Percentiles rank a stretch among this genome's conserved stretches.
phyloP scores from a whole-genome alignment of 805 yeast genomes.

The Candida ortonii region DNA sequence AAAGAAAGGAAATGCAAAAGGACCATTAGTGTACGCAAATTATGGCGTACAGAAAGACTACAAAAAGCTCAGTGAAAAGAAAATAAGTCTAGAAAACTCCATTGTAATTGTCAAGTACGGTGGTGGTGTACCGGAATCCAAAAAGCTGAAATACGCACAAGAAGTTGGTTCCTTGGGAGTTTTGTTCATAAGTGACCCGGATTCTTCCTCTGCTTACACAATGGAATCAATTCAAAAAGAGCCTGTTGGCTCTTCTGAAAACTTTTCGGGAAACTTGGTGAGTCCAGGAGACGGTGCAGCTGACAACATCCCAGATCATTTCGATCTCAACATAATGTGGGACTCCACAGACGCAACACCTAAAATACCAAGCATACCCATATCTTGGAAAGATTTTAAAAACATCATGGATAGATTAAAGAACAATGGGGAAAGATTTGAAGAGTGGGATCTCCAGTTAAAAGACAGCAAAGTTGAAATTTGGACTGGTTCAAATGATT shows the following conservation, averaged over 20 bases:
- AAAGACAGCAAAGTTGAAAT: conserved; percentile 31
- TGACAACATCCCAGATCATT: conserved; percentile 33
- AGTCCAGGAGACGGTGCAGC: conserved; percentile 68
- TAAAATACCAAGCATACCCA: conserved; percentile 71
- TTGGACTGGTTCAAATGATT: conserved; percentile 43
- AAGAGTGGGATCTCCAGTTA: conserved; percentile 35
- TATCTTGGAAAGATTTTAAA: conserved; percentile 69
- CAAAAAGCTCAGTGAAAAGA: conserved; percentile 33
- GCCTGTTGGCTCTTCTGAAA: conserved; percentile 54
- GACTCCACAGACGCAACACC: conserved; percentile 54
- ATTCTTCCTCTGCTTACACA: conserved; percentile 26
- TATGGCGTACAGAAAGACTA: conserved; percentile 63
- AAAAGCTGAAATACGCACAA: conserved; percentile 55
- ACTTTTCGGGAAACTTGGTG: conserved; percentile 72
- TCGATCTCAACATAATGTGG: conserved; percentile 39
- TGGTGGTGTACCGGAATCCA: conserved; percentile 45
- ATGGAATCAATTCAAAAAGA: conserved; percentile 50
- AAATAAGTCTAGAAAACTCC: conserved; percentile 43
- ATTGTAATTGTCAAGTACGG: conserved; percentile 65
- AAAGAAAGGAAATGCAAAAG: conserved; percentile 52
- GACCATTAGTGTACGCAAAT: conserved; percentile 59
- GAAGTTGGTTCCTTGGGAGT: conserved; percentile 59
- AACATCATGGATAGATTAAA: conserved; percentile 37
- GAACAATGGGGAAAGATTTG: conserved; percentile 37
- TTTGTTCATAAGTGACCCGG: conserved; percentile 56